Percentiles rank a stretch among this genome's conserved stretches.
Evolutionary conservation across 148 eudicot genomes (phyloP).

Genomic region (Camellia sinensis): DNA sequence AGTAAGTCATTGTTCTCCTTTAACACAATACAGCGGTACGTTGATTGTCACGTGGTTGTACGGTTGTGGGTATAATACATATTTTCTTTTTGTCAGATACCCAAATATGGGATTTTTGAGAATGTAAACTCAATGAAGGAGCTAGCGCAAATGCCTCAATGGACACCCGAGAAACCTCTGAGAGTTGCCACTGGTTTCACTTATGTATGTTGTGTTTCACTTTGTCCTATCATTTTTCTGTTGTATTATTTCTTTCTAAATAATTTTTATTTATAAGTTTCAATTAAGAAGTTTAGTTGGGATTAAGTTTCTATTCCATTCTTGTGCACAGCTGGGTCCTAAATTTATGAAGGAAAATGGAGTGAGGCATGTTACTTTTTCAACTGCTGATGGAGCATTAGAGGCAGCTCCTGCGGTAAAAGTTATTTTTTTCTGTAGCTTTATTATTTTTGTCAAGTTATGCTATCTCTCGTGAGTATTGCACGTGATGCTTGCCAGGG

Average conservation of each 20-base stretch:
- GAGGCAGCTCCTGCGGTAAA: conserved; percentile 99
- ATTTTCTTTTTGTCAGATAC: conserved; percentile 54
- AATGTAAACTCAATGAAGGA: conserved; percentile 81
- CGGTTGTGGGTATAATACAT: neutral
- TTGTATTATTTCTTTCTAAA: neutral
- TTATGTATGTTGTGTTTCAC: conserved; percentile 46
- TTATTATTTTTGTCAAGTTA: neutral
- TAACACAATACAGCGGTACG: neutral
- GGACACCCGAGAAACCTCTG: conserved; percentile 91
- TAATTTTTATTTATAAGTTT: neutral
- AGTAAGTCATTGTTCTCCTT: conserved; percentile 41
- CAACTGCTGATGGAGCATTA: conserved; percentile 96
- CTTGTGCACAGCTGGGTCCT: conserved; percentile 67
- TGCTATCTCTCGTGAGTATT: neutral
- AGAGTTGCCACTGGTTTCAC: conserved; percentile 95
- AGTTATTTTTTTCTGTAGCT: neutral
- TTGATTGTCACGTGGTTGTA: conserved; percentile 5
- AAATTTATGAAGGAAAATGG: conserved; percentile 87
- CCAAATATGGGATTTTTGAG: conserved; percentile 93
- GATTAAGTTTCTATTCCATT: neutral
- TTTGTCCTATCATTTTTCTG: neutral
- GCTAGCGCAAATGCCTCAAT: conserved; percentile 92
- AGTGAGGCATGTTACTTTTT: conserved; percentile 68
- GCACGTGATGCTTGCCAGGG: conserved; percentile 5
- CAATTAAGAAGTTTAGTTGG: neutral